A percentile compares a stretch with the other conserved stretches of the same genome.
Conservation (phyloP, 768 basidiomycete species). For the Obba rivulosa region DNA sequence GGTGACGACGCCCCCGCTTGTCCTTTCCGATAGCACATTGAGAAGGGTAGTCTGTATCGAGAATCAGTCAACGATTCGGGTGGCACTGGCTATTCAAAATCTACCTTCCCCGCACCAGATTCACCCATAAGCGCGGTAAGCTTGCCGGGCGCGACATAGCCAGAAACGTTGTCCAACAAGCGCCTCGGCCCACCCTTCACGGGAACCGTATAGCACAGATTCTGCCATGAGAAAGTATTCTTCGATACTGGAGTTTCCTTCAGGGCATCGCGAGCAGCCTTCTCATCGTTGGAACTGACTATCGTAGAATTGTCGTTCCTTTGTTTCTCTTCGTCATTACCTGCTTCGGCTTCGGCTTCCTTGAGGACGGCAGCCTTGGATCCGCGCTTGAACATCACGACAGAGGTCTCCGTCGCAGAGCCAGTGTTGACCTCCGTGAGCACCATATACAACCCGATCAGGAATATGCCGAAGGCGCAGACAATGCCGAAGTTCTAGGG, state of each 20-base stretch:
- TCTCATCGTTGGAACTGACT: no score
- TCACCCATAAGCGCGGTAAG: slow-evolving; percentile 76
- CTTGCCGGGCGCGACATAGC: slow-evolving; percentile 77
- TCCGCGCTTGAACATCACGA: slow-evolving; percentile 66
- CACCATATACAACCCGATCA: slow-evolving; percentile 46
- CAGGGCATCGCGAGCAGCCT: no score
- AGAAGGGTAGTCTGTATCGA: slow-evolving; percentile 40
- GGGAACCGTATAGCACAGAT: slow-evolving; percentile 61
- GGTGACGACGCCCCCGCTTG: slow-evolving; percentile 30
- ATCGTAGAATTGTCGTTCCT: no score
- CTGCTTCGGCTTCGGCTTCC: slow-evolving; percentile 2
- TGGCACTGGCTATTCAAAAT: background rate
- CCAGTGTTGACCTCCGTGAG: slow-evolving; percentile 52
- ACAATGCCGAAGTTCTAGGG: slow-evolving; percentile 66
- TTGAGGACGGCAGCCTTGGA: slow-evolving; percentile 21
- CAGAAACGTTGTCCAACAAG: slow-evolving; percentile 69
- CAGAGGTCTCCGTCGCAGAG: slow-evolving; percentile 29
- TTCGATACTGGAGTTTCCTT: background rate
- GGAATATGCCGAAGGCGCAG: slow-evolving; percentile 56
- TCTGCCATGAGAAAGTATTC: slow-evolving; percentile 78
- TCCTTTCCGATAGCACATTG: slow-evolving; percentile 41
- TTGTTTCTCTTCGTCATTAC: slow-evolving; percentile 1
- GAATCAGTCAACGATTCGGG: background rate
- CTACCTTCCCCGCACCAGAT: slow-evolving; percentile 44
- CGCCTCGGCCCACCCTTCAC: slow-evolving; percentile 39